phyloP scores from a whole-genome alignment of 2,329 filamentous ascomycete species.

The Pseudopyricularia javanii region DNA sequence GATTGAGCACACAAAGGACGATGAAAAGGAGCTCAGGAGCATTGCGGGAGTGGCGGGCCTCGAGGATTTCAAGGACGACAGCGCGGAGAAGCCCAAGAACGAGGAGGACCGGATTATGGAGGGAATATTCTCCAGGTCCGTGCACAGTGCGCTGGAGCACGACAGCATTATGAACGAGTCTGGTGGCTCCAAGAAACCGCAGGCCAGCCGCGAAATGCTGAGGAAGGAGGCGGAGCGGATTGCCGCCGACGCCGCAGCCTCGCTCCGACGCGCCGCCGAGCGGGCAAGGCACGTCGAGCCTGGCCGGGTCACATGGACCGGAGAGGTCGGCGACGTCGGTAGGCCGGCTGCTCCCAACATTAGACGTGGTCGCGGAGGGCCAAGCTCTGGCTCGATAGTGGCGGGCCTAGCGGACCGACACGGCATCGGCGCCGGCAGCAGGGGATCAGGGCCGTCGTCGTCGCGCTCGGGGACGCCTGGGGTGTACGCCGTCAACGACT shows the following conservation, averaged over 20 bases:
- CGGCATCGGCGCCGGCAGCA: conserved; percentile 25
- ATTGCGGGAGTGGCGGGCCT: conserved; percentile 47
- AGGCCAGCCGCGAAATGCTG: conserved; percentile 66
- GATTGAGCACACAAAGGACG: conserved; percentile 11
- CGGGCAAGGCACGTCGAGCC: conserved; percentile 61
- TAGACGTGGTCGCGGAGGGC: conserved; percentile 31
- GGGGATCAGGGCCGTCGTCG: conserved; percentile 12
- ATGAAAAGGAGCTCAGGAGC: conserved; percentile 16
- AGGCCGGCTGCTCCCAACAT: conserved; percentile 37
- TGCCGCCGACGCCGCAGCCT: conserved; percentile 64
- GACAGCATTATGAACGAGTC: conserved; percentile 79
- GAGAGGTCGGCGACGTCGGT: conserved; percentile 66
- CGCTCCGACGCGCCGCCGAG: conserved; percentile 61
- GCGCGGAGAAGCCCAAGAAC: conserved; percentile 29
- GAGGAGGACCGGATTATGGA: conserved; percentile 73
- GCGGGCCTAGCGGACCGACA: conserved; percentile 46
- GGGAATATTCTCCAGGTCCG: conserved; percentile 75
- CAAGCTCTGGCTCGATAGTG: conserved; percentile 41
- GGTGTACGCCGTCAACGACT: conserved; percentile 38
- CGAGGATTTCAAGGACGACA: conserved; percentile 40
- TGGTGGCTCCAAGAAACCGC: conserved; percentile 55
- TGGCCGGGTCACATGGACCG: conserved; percentile 90
- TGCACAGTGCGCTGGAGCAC: conserved; percentile 88
- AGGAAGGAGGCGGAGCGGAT: conserved; percentile 71
- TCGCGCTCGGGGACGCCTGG: conserved; percentile 33